Conservation (phyloP, 2,329 filamentous ascomycete genomes). For the Nannizzia gypsea region DNA sequence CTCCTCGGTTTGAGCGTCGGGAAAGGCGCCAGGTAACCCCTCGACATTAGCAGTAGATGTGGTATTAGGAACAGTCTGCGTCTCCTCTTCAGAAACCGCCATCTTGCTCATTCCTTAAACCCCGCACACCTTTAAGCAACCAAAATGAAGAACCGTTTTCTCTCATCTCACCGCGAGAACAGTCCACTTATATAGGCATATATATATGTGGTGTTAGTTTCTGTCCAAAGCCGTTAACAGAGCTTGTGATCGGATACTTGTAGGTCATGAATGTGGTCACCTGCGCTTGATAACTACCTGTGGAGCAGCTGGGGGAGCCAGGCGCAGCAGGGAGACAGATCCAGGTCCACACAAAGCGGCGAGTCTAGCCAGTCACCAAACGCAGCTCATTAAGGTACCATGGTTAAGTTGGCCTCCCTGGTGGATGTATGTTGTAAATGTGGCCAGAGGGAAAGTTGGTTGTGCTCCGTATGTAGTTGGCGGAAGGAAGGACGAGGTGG, state of each 20-base stretch:
- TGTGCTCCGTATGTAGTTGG: not conserved
- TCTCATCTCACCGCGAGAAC: not conserved
- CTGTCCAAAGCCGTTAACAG: no score
- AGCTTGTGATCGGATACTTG: not conserved
- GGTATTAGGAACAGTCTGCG: not conserved
- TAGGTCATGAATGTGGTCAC: no score
- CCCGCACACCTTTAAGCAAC: not conserved
- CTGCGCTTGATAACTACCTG: not conserved
- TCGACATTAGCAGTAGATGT: constrained; percentile 15
- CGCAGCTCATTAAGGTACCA: no score
- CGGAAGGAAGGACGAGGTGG: not conserved
- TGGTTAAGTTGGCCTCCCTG: no score
- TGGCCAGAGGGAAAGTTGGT: not conserved
- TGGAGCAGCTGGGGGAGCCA: not conserved
- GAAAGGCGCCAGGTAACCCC: constrained; percentile 41
- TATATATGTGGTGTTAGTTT: not conserved
- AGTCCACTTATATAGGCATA: not conserved
- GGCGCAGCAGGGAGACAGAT: not conserved
- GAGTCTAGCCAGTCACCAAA: no score
- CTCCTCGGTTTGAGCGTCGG: constrained; percentile 20
- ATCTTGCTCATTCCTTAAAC: not conserved
- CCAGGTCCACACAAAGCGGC: no score
- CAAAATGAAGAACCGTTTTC: not conserved
- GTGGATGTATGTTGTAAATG: no score
- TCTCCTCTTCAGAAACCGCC: not conserved